These are phyloP conservation scores for Rhodotorula graminis DNA, from an alignment of 768 basidiomycete genomes.

Conservation along the genomic window DNA sequence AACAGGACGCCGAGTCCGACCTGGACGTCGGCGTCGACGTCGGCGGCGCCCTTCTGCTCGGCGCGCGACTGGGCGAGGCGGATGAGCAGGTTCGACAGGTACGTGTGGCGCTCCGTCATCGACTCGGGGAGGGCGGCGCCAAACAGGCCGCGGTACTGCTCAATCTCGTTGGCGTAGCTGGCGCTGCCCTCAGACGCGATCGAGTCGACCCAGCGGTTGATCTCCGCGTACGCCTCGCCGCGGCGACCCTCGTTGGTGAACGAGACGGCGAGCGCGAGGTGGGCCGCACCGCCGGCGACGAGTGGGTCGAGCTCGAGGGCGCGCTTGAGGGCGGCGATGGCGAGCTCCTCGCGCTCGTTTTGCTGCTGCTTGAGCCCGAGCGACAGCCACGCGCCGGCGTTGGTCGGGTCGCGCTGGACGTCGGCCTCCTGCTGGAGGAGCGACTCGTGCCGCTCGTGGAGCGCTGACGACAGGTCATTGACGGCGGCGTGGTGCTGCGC, in stretches of 20 bases:
- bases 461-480: slow-evolving; percentile 13
- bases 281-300: slow-evolving; percentile 58
- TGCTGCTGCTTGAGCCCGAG: slow-evolving; percentile 97
- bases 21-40: slow-evolving; percentile 89
- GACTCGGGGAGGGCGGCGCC: slow-evolving; percentile 23
- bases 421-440: slow-evolving; percentile 81
- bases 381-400: slow-evolving; percentile 76
- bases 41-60: slow-evolving; percentile 50
- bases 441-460: slow-evolving; percentile 55
- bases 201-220: slow-evolving; percentile 73
- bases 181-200: slow-evolving; percentile 52
- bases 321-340: slow-evolving; percentile 74
- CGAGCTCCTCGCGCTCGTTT: slow-evolving; percentile 88
- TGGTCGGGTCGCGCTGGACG: slow-evolving; percentile 69
- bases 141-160: slow-evolving; percentile 34
- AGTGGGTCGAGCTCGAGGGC: slow-evolving; percentile 74
- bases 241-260: slow-evolving; percentile 84
- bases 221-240: slow-evolving; percentile 66
- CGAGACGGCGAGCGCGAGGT: slow-evolving; percentile 85
- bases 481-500: not conserved
- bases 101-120: slow-evolving; percentile 43
- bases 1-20: slow-evolving; percentile 87
- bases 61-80: slow-evolving; percentile 61
- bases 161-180: slow-evolving; percentile 48
- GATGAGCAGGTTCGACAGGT: slow-evolving; percentile 72